Base-by-base conservation (phyloP, 495 filamentous ascomycete species). In the Aspergillus saccharolyticus region DNA sequence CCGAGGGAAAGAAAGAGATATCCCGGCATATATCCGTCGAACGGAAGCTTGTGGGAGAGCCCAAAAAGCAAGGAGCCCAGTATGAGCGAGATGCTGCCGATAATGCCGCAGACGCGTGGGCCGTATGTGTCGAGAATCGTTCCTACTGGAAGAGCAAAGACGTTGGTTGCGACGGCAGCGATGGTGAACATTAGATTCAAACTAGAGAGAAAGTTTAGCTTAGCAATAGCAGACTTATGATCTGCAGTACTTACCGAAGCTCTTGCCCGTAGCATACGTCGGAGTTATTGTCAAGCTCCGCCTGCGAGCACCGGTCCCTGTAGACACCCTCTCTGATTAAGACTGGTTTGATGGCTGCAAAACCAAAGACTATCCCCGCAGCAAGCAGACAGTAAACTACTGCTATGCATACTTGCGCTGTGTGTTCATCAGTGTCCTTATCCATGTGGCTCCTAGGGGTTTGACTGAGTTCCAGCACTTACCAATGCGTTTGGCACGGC, bases 151-250 rank as follows among this genome's bases (percentile, higher is more conserved):
- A 96, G 76, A 9, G 91, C 91, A 17, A 83, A 86, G 17, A 93
- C 86, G 67, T 87, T 87, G 39, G 91, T 96, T 4, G 81, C 86
- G 17, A 96, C 91, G 15, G 90, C 91, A n/a, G 90, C 91, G 39
- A 89, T 79, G 28, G 91, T 96, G 76, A 96, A 96, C 91, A 96
- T 96, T 56, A 96, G 71, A 68, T 96, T 96, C 48, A 96, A 78
- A 48, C 76, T 78, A 46, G 1, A 33, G 10, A n/a, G 19, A 44
- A 15, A 52, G 56, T 59, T n/a, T 43, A 66, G 44, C 43, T 53
- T 22, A 25, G 22, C 22, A 6, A 20, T 6, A 28, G 48, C 6
- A n/a, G 6, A 28, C 14, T 12, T 20, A 20, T 21, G 4, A 14
- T 18, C 16, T 55, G 24, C 15, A 19, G 43, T 19, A 54, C 70